A percentile compares a stretch with the other conserved stretches of the same genome.
phyloP scores from a whole-genome alignment of 2,329 filamentous ascomycete species.

The Aspergillus sp. region DNA sequence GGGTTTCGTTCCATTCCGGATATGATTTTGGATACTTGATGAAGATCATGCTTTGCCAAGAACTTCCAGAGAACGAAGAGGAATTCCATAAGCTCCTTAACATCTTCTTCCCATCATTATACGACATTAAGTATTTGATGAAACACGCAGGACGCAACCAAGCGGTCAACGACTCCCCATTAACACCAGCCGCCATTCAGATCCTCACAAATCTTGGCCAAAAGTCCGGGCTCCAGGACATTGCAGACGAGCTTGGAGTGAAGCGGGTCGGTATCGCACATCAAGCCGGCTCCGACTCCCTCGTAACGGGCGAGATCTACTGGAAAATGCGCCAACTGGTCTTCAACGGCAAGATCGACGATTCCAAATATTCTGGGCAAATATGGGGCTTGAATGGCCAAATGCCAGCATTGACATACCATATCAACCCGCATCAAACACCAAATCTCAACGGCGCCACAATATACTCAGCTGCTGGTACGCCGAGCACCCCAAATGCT shows the following conservation, averaged over 20 bases:
- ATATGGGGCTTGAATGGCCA: slow-evolving; percentile 86
- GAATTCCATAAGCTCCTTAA: slow-evolving; percentile 87
- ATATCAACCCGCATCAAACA: slow-evolving; percentile 50
- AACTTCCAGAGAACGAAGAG: slow-evolving; percentile 82
- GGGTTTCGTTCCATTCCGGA: slow-evolving; percentile 96
- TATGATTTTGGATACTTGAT: slow-evolving; percentile 98
- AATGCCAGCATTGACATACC: slow-evolving; percentile 55
- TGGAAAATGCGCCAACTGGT: slow-evolving; percentile 89
- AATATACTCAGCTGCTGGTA: slow-evolving; percentile 49
- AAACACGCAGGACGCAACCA: slow-evolving; percentile 77
- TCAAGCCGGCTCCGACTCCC: slow-evolving; percentile 88
- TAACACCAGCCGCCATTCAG: slow-evolving; percentile 65
- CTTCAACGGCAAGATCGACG: slow-evolving; percentile 77
- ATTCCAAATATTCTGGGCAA: slow-evolving; percentile 77
- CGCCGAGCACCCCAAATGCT: slow-evolving; percentile 69
- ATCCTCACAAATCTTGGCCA: slow-evolving; percentile 83
- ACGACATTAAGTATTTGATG: slow-evolving; percentile 97
- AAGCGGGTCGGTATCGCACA: slow-evolving; percentile 85
- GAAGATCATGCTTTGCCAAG: slow-evolving; percentile 82
- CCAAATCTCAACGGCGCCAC: slow-evolving; percentile 56
- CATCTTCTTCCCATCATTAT: slow-evolving; percentile 88
- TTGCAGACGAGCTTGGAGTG: slow-evolving; percentile 88
- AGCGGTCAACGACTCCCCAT: slow-evolving; percentile 62
- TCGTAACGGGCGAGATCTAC: slow-evolving; percentile 91
- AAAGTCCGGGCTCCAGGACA: slow-evolving; percentile 88